A percentile compares a stretch with the other conserved stretches of the same genome.
These are phyloP conservation scores for Pilatotrama ljubarskyi DNA, from an alignment of 768 basidiomycete species.

Conservation along the genomic window DNA sequence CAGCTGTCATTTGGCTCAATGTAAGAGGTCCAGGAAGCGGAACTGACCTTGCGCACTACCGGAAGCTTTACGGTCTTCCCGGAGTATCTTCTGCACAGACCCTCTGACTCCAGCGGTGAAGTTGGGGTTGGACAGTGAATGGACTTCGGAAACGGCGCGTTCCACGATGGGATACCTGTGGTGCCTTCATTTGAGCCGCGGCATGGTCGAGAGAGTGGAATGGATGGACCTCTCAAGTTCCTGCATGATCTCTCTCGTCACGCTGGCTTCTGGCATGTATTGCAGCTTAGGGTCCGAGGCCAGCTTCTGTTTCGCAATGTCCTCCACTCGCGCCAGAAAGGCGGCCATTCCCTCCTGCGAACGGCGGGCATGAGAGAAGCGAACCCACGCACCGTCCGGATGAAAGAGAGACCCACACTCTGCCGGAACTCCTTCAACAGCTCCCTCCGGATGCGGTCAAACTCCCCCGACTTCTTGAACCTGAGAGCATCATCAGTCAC, in stretches of 20 bases:
- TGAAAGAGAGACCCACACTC: slow-evolving; percentile 46
- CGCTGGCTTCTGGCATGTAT: slow-evolving; percentile 49
- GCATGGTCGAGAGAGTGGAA: background rate
- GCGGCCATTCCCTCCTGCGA: slow-evolving; percentile 51
- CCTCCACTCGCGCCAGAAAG: slow-evolving; percentile 60
- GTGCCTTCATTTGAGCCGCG: background rate
- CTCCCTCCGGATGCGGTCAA: slow-evolving; percentile 69
- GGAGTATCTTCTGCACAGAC: slow-evolving; percentile 36
- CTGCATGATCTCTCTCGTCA: slow-evolving; percentile 66
- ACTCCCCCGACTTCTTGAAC: slow-evolving; percentile 81
- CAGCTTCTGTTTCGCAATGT: slow-evolving; percentile 59
- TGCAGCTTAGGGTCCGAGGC: slow-evolving; percentile 53
- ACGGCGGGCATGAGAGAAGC: slow-evolving; percentile 6
- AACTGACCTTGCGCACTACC: background rate
- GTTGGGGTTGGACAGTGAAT: slow-evolving; percentile 23
- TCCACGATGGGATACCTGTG: slow-evolving; percentile 67
- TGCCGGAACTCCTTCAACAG: slow-evolving; percentile 61
- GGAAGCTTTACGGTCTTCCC: slow-evolving; percentile 28
- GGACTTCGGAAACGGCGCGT: slow-evolving; percentile 45
- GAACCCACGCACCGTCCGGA: slow-evolving; percentile 10
- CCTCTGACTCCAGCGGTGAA: slow-evolving; percentile 38
- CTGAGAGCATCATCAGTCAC: slow-evolving; percentile 36
- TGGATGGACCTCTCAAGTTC: slow-evolving; percentile 63
- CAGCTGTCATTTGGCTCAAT: no score
- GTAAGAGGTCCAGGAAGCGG: background rate